Base-by-base conservation (phyloP, 1,284 basidiomycete genomes). In the Lignosus rhinocerotis region DNA sequence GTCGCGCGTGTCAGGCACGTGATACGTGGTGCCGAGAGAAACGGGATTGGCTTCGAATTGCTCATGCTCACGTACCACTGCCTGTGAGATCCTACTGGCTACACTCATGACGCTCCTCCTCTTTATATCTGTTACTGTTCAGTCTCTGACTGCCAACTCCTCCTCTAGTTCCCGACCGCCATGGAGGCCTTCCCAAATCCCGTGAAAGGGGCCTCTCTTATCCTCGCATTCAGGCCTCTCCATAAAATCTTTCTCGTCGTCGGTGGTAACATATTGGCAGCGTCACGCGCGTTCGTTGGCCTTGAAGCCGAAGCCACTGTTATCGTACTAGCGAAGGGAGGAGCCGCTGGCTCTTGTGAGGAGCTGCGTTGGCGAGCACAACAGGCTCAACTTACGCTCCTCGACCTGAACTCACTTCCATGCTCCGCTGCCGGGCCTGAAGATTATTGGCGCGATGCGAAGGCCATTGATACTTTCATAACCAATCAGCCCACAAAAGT, bases 241-340 rank as follows among this genome's bases (percentile, higher is more conserved):
- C 69, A 73, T 46, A 80, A 80, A 53, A 77, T 76, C 0, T 80
- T 86, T 17, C 75, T 97, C 36, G 81, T 98, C 46, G 69, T 96
- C 36, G 94, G 95, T 2, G 83, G 88, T 2, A 86, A 88, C 34
- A 69, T 81, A 12, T 81, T 97, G 1, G 93, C 94, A 0, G 93
- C 94, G 0, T 84, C 85, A 25, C 84, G 95, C 39, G 88, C 90
- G 6, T 92, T 92, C 67, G 79, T 90, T 2, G 87, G 92, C 4
- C 81, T 96, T 43, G 93, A 96, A 70, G 90, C 94, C 0, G 89
- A 89, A 56, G 88, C 92, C 1, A 68, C 71, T 11, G 94, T 96
- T 32, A 73, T 89, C 32, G 75, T 97, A 30, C 71, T 93, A 2
- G 77, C 77, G 0, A 78, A 73, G 32, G 85, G 81, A 0, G 81